A percentile compares a stretch with the other conserved stretches of the same genome.
Conservation (phyloP, 78 protist genomes). For the Dictyostelium citrinum region DNA sequence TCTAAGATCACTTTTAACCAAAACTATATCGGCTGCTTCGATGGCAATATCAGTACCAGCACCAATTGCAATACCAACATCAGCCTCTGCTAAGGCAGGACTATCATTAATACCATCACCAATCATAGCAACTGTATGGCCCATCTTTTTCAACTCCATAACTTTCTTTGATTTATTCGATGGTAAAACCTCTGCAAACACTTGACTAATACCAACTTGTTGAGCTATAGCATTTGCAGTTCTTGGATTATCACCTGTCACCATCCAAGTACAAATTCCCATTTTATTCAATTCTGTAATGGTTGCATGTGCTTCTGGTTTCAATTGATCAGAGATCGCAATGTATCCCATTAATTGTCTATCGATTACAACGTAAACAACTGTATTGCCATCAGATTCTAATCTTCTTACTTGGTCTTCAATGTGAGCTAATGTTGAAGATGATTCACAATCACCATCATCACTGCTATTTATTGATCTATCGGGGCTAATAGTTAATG, state of each 20-base stretch:
- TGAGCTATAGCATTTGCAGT: constrained; percentile 83
- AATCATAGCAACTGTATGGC: constrained; percentile 88
- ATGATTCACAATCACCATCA: not conserved
- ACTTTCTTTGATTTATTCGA: constrained; percentile 85
- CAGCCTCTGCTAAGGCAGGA: constrained; percentile 91
- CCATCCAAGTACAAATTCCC: constrained; percentile 83
- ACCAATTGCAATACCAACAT: constrained; percentile 94
- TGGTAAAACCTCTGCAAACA: constrained; percentile 92
- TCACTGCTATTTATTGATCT: not conserved
- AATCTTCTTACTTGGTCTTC: not conserved
- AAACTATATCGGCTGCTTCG: constrained; percentile 93
- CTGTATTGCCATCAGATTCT: constrained; percentile 81
- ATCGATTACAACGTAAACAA: constrained; percentile 68
- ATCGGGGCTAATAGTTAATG: not conserved
- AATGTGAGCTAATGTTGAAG: not conserved
- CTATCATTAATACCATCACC: constrained; percentile 96
- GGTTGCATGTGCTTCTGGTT: constrained; percentile 85
- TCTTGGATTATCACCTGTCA: constrained; percentile 93
- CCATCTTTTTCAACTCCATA: constrained; percentile 78
- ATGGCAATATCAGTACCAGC: constrained; percentile 93
- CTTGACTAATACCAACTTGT: constrained; percentile 72
- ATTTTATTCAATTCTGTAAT: constrained; percentile 40
- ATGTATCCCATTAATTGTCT: constrained; percentile 45
- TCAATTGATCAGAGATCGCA: constrained; percentile 72
- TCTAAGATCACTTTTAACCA: constrained; percentile 76